A percentile compares a stretch with the other conserved stretches of the same genome.
Conservation (phyloP, 305 asterid species). For the Petunia hybrid region DNA sequence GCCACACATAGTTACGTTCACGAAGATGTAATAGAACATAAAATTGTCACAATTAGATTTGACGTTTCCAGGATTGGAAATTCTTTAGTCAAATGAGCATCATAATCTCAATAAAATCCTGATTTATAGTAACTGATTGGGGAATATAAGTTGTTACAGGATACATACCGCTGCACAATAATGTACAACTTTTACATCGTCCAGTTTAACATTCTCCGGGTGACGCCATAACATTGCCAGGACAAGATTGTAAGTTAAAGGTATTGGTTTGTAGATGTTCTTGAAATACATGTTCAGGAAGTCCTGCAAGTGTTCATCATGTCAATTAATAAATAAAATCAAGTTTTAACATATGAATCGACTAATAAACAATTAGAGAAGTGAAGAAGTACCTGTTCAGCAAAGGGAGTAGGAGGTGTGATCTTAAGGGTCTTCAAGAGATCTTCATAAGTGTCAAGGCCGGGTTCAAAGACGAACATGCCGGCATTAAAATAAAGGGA, state of each 20-base stretch:
- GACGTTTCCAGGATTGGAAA: no score
- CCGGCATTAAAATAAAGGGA: constrained; percentile 29
- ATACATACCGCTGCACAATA: constrained; percentile 26
- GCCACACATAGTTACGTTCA: no score
- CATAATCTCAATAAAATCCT: not conserved
- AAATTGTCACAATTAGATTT: not conserved
- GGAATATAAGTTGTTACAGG: not conserved
- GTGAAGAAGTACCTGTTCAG: not conserved
- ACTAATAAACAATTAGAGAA: not conserved
- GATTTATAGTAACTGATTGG: not conserved
- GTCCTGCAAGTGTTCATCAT: not conserved
- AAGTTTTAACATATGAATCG: not conserved
- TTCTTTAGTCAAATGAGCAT: not conserved
- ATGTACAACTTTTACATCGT: constrained; percentile 49
- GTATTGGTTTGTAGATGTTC: constrained; percentile 15
- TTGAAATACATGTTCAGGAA: constrained; percentile 34
- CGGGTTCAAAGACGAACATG: constrained; percentile 18
- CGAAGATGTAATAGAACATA: not conserved
- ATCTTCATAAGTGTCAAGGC: not conserved
- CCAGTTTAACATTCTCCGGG: constrained; percentile 30
- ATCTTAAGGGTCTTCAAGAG: constrained; percentile 1
- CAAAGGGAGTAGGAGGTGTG: constrained; percentile 28
- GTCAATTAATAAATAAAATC: not conserved
- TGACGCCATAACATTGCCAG: constrained; percentile 35
- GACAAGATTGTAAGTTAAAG: constrained; percentile 26